Conservation (phyloP, 192 early-diverging fungal genomes). For the Tieghemiomyces parasiticus region DNA sequence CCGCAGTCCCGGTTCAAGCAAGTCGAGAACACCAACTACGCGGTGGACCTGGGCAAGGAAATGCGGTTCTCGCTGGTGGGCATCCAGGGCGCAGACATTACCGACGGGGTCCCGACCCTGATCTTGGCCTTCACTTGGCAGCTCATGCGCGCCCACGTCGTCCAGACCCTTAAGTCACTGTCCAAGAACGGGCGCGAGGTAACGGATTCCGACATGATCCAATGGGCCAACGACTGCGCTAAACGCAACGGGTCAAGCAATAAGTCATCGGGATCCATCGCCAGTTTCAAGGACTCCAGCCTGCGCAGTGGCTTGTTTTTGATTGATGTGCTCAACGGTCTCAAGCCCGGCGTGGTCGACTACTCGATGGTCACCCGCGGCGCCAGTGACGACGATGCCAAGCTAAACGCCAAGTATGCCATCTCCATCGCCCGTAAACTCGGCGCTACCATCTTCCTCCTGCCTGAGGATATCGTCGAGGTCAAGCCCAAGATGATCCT, state of each 20-base stretch:
- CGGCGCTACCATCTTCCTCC: constrained; percentile 95
- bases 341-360: constrained; percentile 85
- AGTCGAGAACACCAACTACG: constrained; percentile 96
- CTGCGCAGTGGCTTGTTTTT: constrained; percentile 72
- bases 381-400: constrained; percentile 59
- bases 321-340: constrained; percentile 82
- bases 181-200: constrained; percentile 68
- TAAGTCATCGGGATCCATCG: constrained; percentile 48
- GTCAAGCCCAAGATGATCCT: constrained; percentile 94
- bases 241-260: constrained; percentile 23
- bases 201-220: constrained; percentile 85
- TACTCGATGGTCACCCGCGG: constrained; percentile 69
- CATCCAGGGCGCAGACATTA: constrained; percentile 91
- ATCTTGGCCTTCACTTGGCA: constrained; percentile 94
- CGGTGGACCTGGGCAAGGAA: constrained; percentile 71
- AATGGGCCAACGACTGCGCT: constrained; percentile 86
- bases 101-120: constrained; percentile 76
- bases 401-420: constrained; percentile 89
- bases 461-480: constrained; percentile 98
- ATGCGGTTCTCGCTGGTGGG: constrained; percentile 83
- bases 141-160: constrained; percentile 95
- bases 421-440: constrained; percentile 98
- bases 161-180: constrained; percentile 79
- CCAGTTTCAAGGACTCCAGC: constrained; percentile 69
- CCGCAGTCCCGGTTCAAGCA: constrained; percentile 85